Evolutionary conservation across 352 stramenopile genomes (phyloP).

Genomic region (Peronospora tabacina): DNA sequence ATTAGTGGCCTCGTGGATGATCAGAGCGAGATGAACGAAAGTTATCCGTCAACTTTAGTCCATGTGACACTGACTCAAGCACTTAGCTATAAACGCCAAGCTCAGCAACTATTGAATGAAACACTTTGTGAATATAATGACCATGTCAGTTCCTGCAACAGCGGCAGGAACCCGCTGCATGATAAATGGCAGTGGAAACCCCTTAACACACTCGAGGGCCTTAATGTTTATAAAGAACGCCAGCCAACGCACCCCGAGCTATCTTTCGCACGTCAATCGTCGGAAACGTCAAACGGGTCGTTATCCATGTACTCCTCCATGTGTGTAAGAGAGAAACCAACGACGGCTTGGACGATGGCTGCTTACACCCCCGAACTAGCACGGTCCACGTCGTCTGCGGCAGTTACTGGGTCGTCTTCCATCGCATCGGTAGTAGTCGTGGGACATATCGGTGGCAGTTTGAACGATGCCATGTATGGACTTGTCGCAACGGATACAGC

Average conservation of each 20-base stretch:
- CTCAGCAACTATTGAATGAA: conserved; percentile 20
- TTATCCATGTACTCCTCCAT: conserved; percentile 2
- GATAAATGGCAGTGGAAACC: conserved; percentile 32
- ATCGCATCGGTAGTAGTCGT: conserved; percentile 18
- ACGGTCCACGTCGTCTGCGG: conserved; percentile 2
- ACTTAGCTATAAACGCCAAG: conserved; percentile 17
- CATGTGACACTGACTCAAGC: conserved; percentile 17
- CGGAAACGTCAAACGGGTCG: conserved; percentile 5
- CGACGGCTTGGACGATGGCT: conserved; percentile 24
- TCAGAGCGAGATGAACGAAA: background rate
- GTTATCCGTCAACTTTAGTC: background rate
- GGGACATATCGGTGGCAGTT: conserved; percentile 23
- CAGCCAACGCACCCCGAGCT: conserved; percentile 22
- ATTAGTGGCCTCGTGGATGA: background rate
- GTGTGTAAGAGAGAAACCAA: conserved; percentile 6
- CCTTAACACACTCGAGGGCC: conserved; percentile 21
- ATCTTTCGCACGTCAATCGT: background rate
- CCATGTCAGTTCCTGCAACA: conserved; percentile 9
- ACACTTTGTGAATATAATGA: conserved; percentile 19
- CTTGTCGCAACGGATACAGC: conserved; percentile 23
- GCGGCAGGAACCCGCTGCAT: conserved; percentile 17
- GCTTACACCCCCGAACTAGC: conserved; percentile 22
- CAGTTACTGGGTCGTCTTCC: conserved; percentile 6
- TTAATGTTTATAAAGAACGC: conserved; percentile 31
- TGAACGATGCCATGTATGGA: conserved; percentile 36